Conservation (phyloP, 2,329 filamentous ascomycete genomes). For the Didymosphaeria variabile region DNA sequence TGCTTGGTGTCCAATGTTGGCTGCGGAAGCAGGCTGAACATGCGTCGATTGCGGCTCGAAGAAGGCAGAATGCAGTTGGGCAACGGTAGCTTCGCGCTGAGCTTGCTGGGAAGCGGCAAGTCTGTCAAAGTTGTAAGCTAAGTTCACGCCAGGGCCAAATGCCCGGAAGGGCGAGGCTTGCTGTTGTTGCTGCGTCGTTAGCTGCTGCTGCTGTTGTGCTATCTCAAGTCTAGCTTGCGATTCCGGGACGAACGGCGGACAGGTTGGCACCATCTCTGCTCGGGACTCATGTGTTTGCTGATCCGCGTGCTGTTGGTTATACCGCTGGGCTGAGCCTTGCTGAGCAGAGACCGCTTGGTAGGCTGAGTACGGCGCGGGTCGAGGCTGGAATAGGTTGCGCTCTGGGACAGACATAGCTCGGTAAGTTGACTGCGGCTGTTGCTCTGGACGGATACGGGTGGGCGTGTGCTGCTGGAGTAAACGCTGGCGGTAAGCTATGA, state of each 20-base stretch:
- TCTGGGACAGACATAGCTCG: not conserved
- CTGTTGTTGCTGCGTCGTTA: constrained; percentile 1
- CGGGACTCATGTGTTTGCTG: not conserved
- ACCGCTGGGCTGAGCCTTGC: not conserved
- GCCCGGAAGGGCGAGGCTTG: not conserved
- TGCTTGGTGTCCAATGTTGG: not conserved
- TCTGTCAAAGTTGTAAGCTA: constrained; percentile 6
- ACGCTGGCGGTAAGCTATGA: not conserved
- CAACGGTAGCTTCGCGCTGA: constrained; percentile 5
- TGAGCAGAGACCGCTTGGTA: not conserved
- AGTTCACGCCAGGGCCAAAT: not conserved
- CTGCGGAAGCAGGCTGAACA: not conserved
- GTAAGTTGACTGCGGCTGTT: not conserved
- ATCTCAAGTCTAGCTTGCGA: not conserved
- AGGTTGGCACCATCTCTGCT: not conserved
- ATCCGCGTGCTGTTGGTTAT: not conserved
- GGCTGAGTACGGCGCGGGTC: not conserved
- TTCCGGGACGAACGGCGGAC: constrained; percentile 1
- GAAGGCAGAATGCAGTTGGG: constrained; percentile 6
- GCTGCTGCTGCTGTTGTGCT: constrained; percentile 1
- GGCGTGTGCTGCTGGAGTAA: constrained; percentile 3
- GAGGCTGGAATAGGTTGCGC: not conserved
- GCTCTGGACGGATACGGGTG: not conserved
- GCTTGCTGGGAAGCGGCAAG: constrained; percentile 7
- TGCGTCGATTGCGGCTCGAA: constrained; percentile 1